Conservation (phyloP, 805 yeast genomes). For the Spathaspora girioi region DNA sequence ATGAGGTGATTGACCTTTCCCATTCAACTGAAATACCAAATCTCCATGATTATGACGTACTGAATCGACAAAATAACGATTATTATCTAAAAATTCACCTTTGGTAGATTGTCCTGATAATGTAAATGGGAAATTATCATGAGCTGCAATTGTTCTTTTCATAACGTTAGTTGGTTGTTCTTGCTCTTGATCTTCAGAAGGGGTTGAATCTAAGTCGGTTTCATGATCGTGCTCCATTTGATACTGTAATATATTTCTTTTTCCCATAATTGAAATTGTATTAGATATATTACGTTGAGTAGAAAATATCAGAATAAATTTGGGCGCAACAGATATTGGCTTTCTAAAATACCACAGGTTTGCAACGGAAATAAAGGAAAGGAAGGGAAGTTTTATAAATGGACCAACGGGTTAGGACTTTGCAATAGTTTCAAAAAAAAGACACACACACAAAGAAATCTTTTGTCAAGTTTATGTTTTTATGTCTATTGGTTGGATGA, state of each 20-base stretch:
- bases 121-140: constrained; percentile 39
- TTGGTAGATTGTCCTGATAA: constrained; percentile 46
- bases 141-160: constrained; percentile 3
- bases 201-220: constrained; percentile 21
- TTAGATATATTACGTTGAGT: neutral
- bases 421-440: neutral
- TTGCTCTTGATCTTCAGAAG: constrained; percentile 5
- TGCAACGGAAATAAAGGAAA: neutral
- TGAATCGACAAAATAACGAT: constrained; percentile 43
- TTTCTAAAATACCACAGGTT: neutral
- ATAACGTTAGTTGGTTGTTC: neutral
- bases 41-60: constrained; percentile 49
- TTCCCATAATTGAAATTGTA: constrained; percentile 27
- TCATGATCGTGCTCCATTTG: constrained; percentile 35
- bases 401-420: neutral
- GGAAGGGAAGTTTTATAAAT: neutral
- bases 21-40: constrained; percentile 57
- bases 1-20: constrained; percentile 86
- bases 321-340: neutral
- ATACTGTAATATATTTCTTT: constrained; percentile 38
- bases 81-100: constrained; percentile 47
- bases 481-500: neutral
- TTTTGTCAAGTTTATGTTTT: neutral
- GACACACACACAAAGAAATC: too few relatives aligned
- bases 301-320: neutral